Evolutionary conservation across 2,329 filamentous ascomycete genomes (phyloP), one percentile per base, ranked within the genome.

Genomic region (Nemania sp.): DNA sequence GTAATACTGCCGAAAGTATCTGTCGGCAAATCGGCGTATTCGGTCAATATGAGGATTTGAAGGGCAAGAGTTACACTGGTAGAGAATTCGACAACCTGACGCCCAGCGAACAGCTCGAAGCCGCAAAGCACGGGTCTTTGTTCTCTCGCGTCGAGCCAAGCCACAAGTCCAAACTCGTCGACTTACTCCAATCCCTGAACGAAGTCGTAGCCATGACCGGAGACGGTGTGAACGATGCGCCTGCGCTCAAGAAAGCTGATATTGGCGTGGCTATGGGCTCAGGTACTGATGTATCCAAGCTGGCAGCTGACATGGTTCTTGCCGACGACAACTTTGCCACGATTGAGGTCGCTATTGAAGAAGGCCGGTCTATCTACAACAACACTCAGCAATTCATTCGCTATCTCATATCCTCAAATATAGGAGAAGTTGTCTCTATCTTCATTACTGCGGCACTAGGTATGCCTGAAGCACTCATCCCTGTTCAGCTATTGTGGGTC

Each of bases 311-410:
- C 72, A 99, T 99, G 94, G 93, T 99, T 46, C 86, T 99, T 46
- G 90, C 92, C 22, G 95, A 99, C 75, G 91, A 97, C 76, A 99
- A 99, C 80, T 99, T 99, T 73, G 94, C 94, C 58, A 99, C 94
- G 3, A 99, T 99, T 64, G 90, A 96, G 72, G 81, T 91, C 51
- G 94, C 94, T 44, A 92, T 99, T 60, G 94, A 99, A 72, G 94
- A 99, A 75, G 94, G 94, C 49, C 89, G 94, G 59, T 92, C 92
- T 60, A 99, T 99, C 75, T 99, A 97, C 83, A 97, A 94, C 86
- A 99, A 99, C 80, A 99, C 94, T 5, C 94, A 99, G 72, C 94
- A 99, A 72, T 99, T 99, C 75, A 99, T 99, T 75, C 90, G 95
- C 44, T 99, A 99, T 73, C 83, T 99, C 57, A 99, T 99, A 72